Conservation (phyloP, 352 stramenopile genomes). For the Proteromonas lacertae region DNA sequence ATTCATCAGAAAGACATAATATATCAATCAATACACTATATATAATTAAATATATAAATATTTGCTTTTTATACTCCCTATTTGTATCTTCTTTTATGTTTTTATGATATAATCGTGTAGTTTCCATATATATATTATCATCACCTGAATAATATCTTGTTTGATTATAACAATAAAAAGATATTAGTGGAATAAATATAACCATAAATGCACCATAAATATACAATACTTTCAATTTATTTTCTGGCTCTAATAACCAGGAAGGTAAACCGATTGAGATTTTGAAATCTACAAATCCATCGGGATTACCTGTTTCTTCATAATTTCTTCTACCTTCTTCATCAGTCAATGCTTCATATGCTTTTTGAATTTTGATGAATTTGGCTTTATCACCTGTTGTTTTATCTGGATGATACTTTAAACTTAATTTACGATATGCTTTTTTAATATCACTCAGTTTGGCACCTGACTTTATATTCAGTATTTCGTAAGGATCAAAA, state of each 20-base stretch:
- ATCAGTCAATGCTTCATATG: slow-evolving; percentile 69
- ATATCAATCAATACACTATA: no score
- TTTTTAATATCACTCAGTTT: slow-evolving; percentile 48
- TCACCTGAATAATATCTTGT: no score
- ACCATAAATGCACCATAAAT: no score
- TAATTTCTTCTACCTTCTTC: slow-evolving; percentile 78
- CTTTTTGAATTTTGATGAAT: slow-evolving; percentile 68
- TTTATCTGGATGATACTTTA: slow-evolving; percentile 76
- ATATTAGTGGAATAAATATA: no score
- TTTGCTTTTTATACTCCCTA: no score
- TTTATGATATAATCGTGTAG: no score
- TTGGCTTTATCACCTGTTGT: slow-evolving; percentile 14
- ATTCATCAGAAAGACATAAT: no score
- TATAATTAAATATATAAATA: no score
- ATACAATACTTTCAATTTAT: not conserved
- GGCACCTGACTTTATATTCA: slow-evolving; percentile 10
- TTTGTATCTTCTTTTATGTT: no score
- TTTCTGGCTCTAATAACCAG: no score
- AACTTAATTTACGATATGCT: slow-evolving; percentile 66
- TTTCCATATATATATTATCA: no score
- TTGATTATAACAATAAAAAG: no score
- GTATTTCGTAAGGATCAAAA: slow-evolving; percentile 25
- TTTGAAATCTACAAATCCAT: slow-evolving; percentile 83
- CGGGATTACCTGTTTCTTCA: slow-evolving; percentile 87
- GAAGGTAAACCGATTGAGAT: slow-evolving; percentile 71